Conservation (phyloP, 495 filamentous ascomycete genomes). For the Aspergillus heteromorphus region DNA sequence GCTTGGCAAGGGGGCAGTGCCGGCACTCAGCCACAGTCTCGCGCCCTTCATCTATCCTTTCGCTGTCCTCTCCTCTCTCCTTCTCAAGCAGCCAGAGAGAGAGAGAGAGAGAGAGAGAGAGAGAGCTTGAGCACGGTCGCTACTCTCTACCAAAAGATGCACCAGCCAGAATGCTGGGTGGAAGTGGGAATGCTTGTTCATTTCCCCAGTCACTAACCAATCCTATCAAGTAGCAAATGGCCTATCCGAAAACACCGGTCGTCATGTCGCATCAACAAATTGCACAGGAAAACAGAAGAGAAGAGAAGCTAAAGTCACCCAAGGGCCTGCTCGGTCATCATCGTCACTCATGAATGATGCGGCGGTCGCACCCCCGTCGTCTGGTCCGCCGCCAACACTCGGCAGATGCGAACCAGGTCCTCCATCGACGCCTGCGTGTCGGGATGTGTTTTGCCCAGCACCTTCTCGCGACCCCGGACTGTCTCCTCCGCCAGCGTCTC, state of each 20-base stretch:
- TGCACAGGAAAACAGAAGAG: background rate
- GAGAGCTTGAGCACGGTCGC: too few species aligned
- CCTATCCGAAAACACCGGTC: background rate
- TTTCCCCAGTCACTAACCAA: background rate
- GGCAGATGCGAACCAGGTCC: slow-evolving; percentile 2
- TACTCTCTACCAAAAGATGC: background rate
- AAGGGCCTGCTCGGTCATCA: background rate
- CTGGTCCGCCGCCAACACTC: slow-evolving; percentile 2
- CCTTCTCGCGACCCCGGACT: slow-evolving; percentile 13
- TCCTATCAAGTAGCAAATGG: background rate
- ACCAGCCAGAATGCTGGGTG: background rate
- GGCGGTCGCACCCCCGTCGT: background rate
- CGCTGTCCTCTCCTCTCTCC: too few species aligned
- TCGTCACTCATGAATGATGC: background rate
- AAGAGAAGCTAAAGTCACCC: background rate
- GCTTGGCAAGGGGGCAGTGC: slow-evolving; percentile 2
- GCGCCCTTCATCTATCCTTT: too few species aligned
- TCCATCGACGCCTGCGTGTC: slow-evolving; percentile 5
- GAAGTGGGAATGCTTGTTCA: background rate
- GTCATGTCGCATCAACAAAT: background rate
- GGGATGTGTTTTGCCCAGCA: slow-evolving; percentile 9
- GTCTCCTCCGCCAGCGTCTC: slow-evolving; percentile 24
- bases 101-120: too few species aligned
- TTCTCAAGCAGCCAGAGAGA: too few species aligned
- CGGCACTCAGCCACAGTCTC: background rate